Base-by-base conservation (phyloP, 257 asterid species). In the Linaria vulgaris region DNA sequence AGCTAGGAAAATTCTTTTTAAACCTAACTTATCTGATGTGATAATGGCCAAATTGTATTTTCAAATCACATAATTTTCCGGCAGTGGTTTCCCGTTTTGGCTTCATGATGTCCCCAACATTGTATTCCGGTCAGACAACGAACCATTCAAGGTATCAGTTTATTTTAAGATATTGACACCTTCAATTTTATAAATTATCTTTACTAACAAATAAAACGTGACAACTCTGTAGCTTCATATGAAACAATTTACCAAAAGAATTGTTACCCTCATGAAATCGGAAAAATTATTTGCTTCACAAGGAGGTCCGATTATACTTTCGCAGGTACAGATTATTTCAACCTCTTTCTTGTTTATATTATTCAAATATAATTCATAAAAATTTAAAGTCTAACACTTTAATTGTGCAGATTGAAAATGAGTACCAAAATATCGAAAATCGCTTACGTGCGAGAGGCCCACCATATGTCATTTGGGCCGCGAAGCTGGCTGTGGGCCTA, bases 41-140 rank as follows among this genome's bases (percentile, higher is more conserved):
- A n/a, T n/a, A n/a, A n/a, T n/a, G n/a, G n/a, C n/a, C n/a, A n/a
- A n/a, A n/a, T n/a, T n/a, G n/a, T n/a, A n/a, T n/a, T n/a, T n/a
- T n/a, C n/a, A n/a, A n/a, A n/a, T n/a, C n/a, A n/a, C n/a, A n/a
- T n/a, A n/a, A n/a, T n/a, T n/a, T n/a, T n/a, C n/a, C n/a, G 44
- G 63, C 72, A 91, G 98, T 55, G 98, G 96, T 16, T 66, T 91
- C 7, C 98, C 98, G 1, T 83, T 83, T 77, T 91, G 98, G 98
- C 84, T 91, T 58, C 98, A 79, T 46, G 98, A 88, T 65, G 73
- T 88, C 24, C 96, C 94, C 0, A 74, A 38, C 16, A 80, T 91
- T 41, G 81, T 76, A 20, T 88, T 57, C 55, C 90, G 98, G 46
- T 75, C 96, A 11, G 80, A 88, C 39, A 91, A 91, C 25, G 92